These are phyloP conservation scores for Oehlia diaphana DNA, from an alignment of 192 early-diverging fungal species.

Conservation along the genomic window DNA sequence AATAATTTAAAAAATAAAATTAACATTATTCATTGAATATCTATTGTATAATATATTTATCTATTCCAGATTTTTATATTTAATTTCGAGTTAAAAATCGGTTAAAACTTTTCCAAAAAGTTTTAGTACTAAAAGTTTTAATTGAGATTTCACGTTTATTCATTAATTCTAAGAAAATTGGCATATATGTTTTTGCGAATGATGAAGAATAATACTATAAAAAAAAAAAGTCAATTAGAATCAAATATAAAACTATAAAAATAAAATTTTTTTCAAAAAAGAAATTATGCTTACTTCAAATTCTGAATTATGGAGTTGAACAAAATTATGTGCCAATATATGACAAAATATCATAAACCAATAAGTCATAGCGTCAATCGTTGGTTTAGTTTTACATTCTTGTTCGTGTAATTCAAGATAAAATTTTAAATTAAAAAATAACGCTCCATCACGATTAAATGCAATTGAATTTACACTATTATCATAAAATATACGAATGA, in stretches of 20 bases:
- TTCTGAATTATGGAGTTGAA: slow-evolving; percentile 61
- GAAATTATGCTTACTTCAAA: slow-evolving; percentile 58
- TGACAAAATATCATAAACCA: slow-evolving; percentile 88
- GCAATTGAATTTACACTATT: slow-evolving; percentile 66
- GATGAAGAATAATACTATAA: slow-evolving; percentile 71
- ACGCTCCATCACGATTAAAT: slow-evolving; percentile 70
- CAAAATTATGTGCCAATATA: slow-evolving; percentile 82
- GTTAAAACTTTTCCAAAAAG: too few relatives aligned
- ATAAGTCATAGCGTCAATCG: slow-evolving; percentile 56
- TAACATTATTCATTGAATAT: too few relatives aligned
- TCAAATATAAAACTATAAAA: too few relatives aligned
- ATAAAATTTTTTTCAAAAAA: not conserved
- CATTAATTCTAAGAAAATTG: slow-evolving; percentile 38
- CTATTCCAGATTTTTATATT: too few relatives aligned
- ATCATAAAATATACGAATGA: slow-evolving; percentile 82
- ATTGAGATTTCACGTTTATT: not conserved
- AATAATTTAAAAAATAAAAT: too few relatives aligned
- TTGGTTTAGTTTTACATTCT: slow-evolving; percentile 16
- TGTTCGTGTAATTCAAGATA: slow-evolving; percentile 69
- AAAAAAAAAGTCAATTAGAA: not conserved
- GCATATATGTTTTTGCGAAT: slow-evolving; percentile 70
- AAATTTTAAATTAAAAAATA: slow-evolving; percentile 86
- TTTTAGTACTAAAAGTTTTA: too few relatives aligned
- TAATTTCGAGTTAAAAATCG: too few relatives aligned
- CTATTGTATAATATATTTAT: too few relatives aligned